These are phyloP conservation scores for Psidium guajava DNA, from an alignment of 345 rosid species.

Conservation along the genomic window DNA sequence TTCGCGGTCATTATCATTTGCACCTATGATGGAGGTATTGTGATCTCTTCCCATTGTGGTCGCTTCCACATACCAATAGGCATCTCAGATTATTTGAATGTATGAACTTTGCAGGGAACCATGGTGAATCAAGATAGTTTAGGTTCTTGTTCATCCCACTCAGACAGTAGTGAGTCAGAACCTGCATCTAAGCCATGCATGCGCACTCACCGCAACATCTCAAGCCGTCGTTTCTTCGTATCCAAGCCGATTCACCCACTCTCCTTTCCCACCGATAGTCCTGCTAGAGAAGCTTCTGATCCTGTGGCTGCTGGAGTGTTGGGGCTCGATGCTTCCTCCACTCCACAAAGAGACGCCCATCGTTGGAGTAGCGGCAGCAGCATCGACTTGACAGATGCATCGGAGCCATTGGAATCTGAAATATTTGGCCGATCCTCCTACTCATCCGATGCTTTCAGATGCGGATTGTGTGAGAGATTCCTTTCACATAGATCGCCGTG, in stretches of 20 bases:
- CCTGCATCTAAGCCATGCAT: constrained; percentile 18
- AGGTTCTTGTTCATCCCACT: constrained; percentile 28
- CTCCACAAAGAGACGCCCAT: constrained; percentile 24
- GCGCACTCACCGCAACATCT: constrained; percentile 29
- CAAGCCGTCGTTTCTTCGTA: constrained; percentile 30
- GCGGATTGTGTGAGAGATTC: constrained; percentile 38
- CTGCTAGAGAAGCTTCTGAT: constrained; percentile 12
- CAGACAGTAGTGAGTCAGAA: constrained; percentile 43
- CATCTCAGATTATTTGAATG: background rate
- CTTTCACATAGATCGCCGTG: constrained; percentile 50
- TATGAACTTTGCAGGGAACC: constrained; percentile 15
- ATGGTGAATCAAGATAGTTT: constrained; percentile 27
- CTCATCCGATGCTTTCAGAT: constrained; percentile 21
- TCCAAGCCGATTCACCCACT: constrained; percentile 56
- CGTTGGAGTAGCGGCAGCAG: constrained; percentile 49
- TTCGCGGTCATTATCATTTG: constrained; percentile 15
- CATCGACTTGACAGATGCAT: constrained; percentile 26
- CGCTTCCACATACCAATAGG: background rate
- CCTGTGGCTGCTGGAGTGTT: constrained; percentile 6
- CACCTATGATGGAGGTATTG: constrained; percentile 29
- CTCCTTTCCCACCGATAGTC: constrained; percentile 20
- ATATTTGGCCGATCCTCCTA: constrained; percentile 4
- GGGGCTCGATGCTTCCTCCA: constrained; percentile 5
- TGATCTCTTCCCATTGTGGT: background rate
- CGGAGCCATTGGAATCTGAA: constrained; percentile 28